A percentile compares a stretch with the other conserved stretches of the same genome.
phyloP scores from a whole-genome alignment of 352 stramenopile species.

The Phytophthora sansomeana region DNA sequence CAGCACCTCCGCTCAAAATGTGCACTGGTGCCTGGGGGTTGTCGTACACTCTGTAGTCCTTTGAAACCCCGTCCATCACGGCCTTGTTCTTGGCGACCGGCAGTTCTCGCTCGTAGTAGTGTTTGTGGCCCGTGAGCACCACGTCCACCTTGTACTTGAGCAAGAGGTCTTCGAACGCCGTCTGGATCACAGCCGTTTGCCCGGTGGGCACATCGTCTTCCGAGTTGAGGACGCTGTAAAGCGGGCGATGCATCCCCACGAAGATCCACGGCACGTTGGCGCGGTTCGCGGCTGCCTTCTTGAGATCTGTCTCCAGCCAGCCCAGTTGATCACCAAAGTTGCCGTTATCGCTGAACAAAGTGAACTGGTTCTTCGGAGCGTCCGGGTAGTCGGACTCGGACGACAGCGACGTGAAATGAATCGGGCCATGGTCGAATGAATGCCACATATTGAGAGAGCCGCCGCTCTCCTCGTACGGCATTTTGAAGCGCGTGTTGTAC shows the following conservation, averaged over 20 bases:
- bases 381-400: conserved; percentile 73
- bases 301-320: conserved; percentile 66
- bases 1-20: conserved; percentile 65
- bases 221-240: conserved; percentile 57
- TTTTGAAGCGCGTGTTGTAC: conserved; percentile 88
- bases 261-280: conserved; percentile 73
- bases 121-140: conserved; percentile 85
- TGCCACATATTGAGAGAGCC: conserved; percentile 88
- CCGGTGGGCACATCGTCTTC: conserved; percentile 23
- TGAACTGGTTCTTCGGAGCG: conserved; percentile 46
- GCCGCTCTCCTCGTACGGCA: conserved; percentile 74
- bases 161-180: conserved; percentile 84
- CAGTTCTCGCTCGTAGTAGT: conserved; percentile 85
- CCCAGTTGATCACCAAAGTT: conserved; percentile 59
- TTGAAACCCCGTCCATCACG: conserved; percentile 55
- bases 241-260: conserved; percentile 73
- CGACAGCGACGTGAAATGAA: conserved; percentile 89
- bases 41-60: conserved; percentile 59
- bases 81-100: conserved; percentile 58
- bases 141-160: conserved; percentile 90
- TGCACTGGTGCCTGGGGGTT: conserved; percentile 73
- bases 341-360: conserved; percentile 41
- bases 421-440: conserved; percentile 84
- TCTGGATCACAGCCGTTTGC: conserved; percentile 47
- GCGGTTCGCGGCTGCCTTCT: conserved; percentile 58